Evolutionary conservation across 768 basidiomycete species (phyloP).

Genomic region (Suillus americanus): DNA sequence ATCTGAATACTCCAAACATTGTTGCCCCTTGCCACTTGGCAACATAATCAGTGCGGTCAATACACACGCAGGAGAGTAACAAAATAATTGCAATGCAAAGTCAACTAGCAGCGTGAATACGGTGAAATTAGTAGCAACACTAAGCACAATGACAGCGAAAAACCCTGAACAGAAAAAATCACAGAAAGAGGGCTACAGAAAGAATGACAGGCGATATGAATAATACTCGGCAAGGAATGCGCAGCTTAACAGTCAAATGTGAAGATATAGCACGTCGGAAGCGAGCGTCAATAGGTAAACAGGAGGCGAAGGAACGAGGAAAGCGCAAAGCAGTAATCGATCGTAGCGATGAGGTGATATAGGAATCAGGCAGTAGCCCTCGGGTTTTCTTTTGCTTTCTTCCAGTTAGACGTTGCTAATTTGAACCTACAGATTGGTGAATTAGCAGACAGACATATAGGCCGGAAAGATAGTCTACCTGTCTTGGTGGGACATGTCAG

Average conservation of each 20-base stretch:
- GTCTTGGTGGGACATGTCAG: slow-evolving; percentile 70
- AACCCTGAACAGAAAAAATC: slow-evolving; percentile 13
- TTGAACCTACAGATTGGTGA: slow-evolving; percentile 53
- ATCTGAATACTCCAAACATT: too few relatives aligned
- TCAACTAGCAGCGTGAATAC: slow-evolving; percentile 17
- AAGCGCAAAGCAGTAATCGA: slow-evolving; percentile 8
- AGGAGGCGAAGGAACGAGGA: slow-evolving; percentile 12
- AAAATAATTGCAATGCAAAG: neutral
- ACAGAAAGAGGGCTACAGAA: slow-evolving; percentile 19
- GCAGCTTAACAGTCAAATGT: slow-evolving; percentile 18
- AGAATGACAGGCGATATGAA: slow-evolving; percentile 34
- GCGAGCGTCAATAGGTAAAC: slow-evolving; percentile 4
- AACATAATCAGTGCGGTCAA: neutral
- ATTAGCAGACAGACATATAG: neutral
- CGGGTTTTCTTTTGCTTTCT: slow-evolving; percentile 68
- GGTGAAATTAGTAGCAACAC: slow-evolving; percentile 11
- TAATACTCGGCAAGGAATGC: slow-evolving; percentile 19
- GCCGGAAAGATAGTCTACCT: slow-evolving; percentile 43
- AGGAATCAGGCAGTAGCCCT: slow-evolving; percentile 33
- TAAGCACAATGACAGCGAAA: slow-evolving; percentile 7
- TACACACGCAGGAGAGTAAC: neutral
- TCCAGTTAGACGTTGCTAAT: slow-evolving; percentile 75
- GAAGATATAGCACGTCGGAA: neutral
- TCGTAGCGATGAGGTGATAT: slow-evolving; percentile 6
- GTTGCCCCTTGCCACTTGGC: neutral